phyloP scores from a whole-genome alignment of 805 yeast species.

The Saccharomycopsis fermentans region DNA sequence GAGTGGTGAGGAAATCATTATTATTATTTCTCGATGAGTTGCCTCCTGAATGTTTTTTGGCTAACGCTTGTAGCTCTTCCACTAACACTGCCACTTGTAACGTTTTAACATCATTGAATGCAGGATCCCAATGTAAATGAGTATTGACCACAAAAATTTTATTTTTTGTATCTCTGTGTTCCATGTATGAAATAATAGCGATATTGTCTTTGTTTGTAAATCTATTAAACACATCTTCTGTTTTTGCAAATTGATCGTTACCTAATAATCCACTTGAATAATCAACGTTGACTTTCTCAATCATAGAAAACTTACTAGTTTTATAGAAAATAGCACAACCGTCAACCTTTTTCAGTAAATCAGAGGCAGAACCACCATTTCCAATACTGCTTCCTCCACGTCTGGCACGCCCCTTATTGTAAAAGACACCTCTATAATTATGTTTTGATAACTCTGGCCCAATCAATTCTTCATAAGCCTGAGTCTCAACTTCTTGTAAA shows the following conservation, averaged over 20 bases:
- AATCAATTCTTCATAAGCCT: constrained; percentile 82
- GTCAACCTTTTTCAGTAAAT: constrained; percentile 60
- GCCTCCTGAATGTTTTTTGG: constrained; percentile 34
- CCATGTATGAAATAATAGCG: constrained; percentile 68
- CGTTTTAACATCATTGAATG: constrained; percentile 88
- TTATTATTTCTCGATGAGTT: constrained; percentile 24
- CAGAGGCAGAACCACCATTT: background rate
- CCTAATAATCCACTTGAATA: constrained; percentile 74
- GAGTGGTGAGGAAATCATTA: constrained; percentile 48
- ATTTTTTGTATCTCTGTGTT: constrained; percentile 63
- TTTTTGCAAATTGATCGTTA: constrained; percentile 78
- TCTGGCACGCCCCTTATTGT: constrained; percentile 83
- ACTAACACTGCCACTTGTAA: constrained; percentile 88
- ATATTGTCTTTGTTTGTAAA: constrained; percentile 93
- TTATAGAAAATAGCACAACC: constrained; percentile 96
- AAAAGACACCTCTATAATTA: constrained; percentile 77
- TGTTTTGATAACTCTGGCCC: constrained; percentile 55
- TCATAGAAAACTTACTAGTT: constrained; percentile 52
- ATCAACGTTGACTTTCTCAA: constrained; percentile 68
- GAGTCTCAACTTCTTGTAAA: constrained; percentile 91
- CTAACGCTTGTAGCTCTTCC: constrained; percentile 70
- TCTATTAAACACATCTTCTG: constrained; percentile 90
- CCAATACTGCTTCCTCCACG: constrained; percentile 61
- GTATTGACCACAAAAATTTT: constrained; percentile 73
- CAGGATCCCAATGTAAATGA: constrained; percentile 98